These are phyloP conservation scores for Fusarium pininemorale DNA, from an alignment of 2,329 filamentous ascomycete species.

Conservation along the genomic window DNA sequence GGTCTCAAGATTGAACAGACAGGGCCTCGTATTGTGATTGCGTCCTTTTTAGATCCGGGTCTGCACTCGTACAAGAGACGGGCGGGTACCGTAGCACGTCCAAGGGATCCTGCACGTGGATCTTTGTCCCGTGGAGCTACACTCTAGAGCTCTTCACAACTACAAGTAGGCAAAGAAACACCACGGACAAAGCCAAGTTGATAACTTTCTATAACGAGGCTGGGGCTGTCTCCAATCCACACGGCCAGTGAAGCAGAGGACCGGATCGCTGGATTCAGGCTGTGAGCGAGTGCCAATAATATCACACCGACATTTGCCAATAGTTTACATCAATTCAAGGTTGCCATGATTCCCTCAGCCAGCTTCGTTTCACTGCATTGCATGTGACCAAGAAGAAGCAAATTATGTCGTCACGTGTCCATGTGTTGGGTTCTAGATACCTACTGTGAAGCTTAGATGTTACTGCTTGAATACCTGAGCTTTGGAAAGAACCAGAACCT, in stretches of 20 bases:
- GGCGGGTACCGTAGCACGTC: conserved; percentile 11
- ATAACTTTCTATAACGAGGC: conserved; percentile 21
- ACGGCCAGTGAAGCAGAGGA: conserved; percentile 18
- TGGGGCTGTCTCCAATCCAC: conserved; percentile 27
- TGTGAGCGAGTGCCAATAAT: conserved; percentile 21
- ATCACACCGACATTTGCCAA: conserved; percentile 42
- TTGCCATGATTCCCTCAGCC: neutral
- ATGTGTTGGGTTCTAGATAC: neutral
- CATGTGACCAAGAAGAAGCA: conserved; percentile 29
- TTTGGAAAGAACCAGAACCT: neutral
- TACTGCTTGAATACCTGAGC: neutral
- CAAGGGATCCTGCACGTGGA: conserved; percentile 23
- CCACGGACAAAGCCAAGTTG: neutral
- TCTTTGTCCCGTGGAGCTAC: conserved; percentile 16
- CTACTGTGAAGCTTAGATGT: neutral
- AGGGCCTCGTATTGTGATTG: neutral
- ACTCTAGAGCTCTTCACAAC: neutral
- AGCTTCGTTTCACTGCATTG: conserved; percentile 17
- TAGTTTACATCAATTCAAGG: conserved; percentile 26
- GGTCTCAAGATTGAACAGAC: neutral
- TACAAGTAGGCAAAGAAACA: neutral
- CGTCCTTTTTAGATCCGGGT: neutral
- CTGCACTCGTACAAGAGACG: neutral
- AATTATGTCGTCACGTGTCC: conserved; percentile 29
- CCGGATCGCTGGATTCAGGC: conserved; percentile 29